Evolutionary conservation across 805 yeast genomes (phyloP).

Genomic region (Zygoascus biomembranicola): DNA sequence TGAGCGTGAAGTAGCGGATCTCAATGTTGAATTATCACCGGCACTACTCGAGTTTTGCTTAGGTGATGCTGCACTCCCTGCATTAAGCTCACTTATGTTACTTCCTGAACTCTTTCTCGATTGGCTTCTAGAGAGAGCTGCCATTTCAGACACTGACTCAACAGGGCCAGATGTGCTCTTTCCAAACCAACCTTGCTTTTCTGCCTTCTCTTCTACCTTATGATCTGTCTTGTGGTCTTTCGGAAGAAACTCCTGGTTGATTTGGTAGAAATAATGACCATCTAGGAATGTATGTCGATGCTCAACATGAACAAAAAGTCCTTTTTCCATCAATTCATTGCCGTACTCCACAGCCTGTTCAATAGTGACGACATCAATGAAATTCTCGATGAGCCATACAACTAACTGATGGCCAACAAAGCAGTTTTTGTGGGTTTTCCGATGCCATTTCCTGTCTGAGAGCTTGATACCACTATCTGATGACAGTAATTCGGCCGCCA

Average conservation of each 20-base stretch:
- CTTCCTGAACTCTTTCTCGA: not conserved
- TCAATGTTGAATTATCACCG: not conserved
- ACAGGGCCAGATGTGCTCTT: not conserved
- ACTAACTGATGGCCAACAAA: slow-evolving; percentile 83
- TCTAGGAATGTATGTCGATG: slow-evolving; percentile 76
- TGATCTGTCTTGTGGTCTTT: not conserved
- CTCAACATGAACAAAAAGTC: slow-evolving; percentile 74
- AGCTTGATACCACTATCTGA: slow-evolving; percentile 50
- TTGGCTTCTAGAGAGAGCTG: not conserved
- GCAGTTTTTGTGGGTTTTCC: slow-evolving; percentile 66
- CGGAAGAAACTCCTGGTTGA: slow-evolving; percentile 46
- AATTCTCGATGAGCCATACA: slow-evolving; percentile 71
- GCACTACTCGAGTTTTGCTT: not conserved
- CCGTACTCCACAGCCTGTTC: slow-evolving; percentile 83
- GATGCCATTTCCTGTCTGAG: slow-evolving; percentile 85
- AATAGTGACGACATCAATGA: slow-evolving; percentile 68
- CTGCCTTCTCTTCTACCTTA: not conserved
- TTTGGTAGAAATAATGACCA: slow-evolving; percentile 85
- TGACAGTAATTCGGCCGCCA: slow-evolving; percentile 63
- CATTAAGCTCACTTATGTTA: not conserved
- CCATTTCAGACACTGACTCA: not conserved
- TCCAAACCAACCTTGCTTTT: slow-evolving; percentile 1
- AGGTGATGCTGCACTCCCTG: not conserved
- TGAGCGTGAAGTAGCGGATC: not conserved
- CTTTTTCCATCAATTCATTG: slow-evolving; percentile 61